These are phyloP conservation scores for Cardamine occulta DNA, from an alignment of 345 rosid genomes.

Conservation along the genomic window DNA sequence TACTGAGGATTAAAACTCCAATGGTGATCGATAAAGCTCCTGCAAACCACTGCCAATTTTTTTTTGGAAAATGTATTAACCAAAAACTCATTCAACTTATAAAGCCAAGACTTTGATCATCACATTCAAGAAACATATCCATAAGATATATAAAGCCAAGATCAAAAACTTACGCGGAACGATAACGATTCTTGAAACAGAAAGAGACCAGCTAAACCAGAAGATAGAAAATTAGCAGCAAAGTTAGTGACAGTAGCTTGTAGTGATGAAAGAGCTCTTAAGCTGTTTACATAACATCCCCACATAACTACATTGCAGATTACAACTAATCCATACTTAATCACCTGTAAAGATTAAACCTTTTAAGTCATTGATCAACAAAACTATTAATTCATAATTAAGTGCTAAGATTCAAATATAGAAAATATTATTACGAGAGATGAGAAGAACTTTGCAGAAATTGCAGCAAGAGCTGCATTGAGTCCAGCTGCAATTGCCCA, in stretches of 20 bases:
- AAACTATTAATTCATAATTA: not conserved
- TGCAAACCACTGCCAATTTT: conserved; percentile 75
- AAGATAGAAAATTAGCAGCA: conserved; percentile 80
- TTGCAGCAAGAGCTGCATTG: conserved; percentile 78
- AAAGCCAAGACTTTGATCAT: not conserved
- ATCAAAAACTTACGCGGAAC: conserved; percentile 51
- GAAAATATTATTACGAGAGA: conserved; percentile 48
- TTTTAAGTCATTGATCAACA: not conserved
- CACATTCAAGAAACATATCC: not conserved
- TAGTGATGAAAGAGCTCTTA: conserved; percentile 81
- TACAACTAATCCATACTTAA: conserved; percentile 63
- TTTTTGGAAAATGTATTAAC: not conserved
- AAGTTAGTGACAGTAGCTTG: conserved; percentile 92
- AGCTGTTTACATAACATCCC: conserved; percentile 91
- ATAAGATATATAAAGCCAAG: not conserved
- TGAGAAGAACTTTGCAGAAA: conserved; percentile 72
- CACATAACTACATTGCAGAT: conserved; percentile 80
- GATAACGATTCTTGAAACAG: conserved; percentile 67
- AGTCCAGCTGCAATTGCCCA: conserved; percentile 78
- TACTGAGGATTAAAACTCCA: conserved; percentile 76
- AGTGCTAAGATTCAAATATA: not conserved
- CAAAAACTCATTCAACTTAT: conserved; percentile 18
- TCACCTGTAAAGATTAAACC: conserved; percentile 46
- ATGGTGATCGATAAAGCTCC: conserved; percentile 73
- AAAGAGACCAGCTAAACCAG: conserved; percentile 82